Base-by-base conservation (phyloP, 805 yeast species). In the Ogataea pignaliae region DNA sequence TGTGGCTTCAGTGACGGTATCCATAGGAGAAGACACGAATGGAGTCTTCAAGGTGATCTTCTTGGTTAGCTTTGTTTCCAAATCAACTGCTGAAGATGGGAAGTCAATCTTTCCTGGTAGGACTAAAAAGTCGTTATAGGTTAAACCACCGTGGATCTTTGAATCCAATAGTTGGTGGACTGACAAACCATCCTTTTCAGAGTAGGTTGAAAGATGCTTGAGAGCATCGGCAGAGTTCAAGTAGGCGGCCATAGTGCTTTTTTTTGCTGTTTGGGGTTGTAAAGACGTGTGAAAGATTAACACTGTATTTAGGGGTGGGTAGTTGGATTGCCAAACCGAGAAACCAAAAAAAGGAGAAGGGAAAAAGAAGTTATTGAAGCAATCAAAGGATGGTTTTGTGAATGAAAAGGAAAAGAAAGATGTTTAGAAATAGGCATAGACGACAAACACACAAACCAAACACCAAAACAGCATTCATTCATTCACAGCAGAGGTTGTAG, bases 21-120 rank as follows among this genome's bases (percentile, higher is more conserved):
- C 99, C 99, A 93, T 93, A 57, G 99, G 99, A 60, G 98, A 88
- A 16, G 98, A 91, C 48, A 93, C 91, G 56, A 93, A 88, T 46
- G 99, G 99, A 38, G 96, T 75, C 75, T 85, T 89, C 70, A 93
- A 76, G 44, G 93, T 70, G 75, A 93, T 93, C 63, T 84, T 85
- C 75, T 85, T 90, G 63, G 99, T 91, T 69, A 93, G 75, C 68
- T 79, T 85, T 52, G 96, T 78, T 57, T 90, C 96, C 65, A 91
- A 75, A 40, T 72, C 70, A 48, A 93, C 97, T 17, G 57, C 71
- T 42, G 83, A 75, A 29, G 97, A 79, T 50, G 97, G 87, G 74
- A 90, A 90, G 59, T 81, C 76, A 62, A 91, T 87, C 73, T 88
- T 88, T 52, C 98, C 97, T 54, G 99, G 99, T 60, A 93, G 79